Percentiles rank a stretch among this genome's conserved stretches.
Evolutionary conservation across 139 green algal species (phyloP).

Genomic region (Tetraselmis striata): DNA sequence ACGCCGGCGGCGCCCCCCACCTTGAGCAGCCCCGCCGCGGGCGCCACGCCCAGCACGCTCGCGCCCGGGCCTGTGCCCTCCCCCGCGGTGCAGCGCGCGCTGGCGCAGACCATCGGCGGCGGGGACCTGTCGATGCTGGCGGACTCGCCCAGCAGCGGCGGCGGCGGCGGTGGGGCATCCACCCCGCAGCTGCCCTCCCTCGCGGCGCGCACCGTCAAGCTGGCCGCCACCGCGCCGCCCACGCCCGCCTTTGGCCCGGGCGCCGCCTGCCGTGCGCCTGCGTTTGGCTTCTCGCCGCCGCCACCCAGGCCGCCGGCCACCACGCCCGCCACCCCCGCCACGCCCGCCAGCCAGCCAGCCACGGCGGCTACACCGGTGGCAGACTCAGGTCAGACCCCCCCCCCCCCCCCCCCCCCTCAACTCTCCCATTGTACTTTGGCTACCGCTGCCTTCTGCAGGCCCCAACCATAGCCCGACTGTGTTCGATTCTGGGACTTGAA

Average conservation of each 20-base stretch:
- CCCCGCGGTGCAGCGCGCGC: neutral
- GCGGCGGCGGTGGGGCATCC: too few species aligned
- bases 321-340: neutral
- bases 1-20: neutral
- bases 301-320: neutral
- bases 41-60: too few species aligned
- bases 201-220: neutral
- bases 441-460: too few species aligned
- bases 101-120: neutral
- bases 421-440: too few species aligned
- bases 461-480: too few species aligned
- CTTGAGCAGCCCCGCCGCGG: neutral
- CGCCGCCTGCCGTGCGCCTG: neutral
- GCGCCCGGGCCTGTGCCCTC: too few species aligned
- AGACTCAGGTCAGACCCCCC: too few species aligned
- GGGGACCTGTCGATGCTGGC: neutral
- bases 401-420: too few species aligned
- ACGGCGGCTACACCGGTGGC: neutral
- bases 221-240: neutral
- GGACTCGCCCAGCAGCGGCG: neutral
- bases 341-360: neutral
- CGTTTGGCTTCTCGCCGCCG: neutral
- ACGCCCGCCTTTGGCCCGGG: neutral
- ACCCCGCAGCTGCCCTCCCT: neutral
- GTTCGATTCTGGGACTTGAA: too few species aligned